These are phyloP conservation scores for Carex littledalei DNA, from an alignment of 176 grass and related monocot species.

Conservation along the genomic window DNA sequence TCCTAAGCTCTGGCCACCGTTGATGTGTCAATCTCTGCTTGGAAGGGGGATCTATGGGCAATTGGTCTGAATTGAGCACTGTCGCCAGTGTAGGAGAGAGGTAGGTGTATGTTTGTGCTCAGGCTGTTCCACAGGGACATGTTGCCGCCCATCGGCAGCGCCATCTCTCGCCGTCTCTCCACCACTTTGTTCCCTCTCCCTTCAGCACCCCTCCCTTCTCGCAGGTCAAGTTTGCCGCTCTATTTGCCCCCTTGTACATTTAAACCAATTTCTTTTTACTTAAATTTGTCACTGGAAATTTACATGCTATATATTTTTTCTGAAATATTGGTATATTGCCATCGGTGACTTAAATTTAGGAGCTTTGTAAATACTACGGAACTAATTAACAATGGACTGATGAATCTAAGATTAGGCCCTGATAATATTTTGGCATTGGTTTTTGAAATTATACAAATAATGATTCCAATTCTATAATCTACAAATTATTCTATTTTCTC, in stretches of 20 bases:
- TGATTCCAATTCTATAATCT: background rate
- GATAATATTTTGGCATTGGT: background rate
- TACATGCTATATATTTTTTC: background rate
- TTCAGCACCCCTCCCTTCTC: slow-evolving; percentile 39
- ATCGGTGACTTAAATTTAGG: background rate
- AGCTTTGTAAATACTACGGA: background rate
- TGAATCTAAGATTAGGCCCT: background rate
- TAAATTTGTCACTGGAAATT: background rate
- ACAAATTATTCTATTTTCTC: background rate
- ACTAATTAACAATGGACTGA: background rate
- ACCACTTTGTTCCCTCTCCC: slow-evolving; percentile 31
- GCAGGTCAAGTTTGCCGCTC: slow-evolving; percentile 24
- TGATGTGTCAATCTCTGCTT: background rate
- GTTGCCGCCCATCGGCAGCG: slow-evolving; percentile 3
- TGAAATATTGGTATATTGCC: background rate
- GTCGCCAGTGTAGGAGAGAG: background rate
- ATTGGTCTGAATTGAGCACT: background rate
- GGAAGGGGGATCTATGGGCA: background rate
- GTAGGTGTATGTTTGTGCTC: background rate
- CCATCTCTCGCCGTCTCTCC: slow-evolving; percentile 28
- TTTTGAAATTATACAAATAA: background rate
- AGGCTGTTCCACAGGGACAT: slow-evolving; percentile 23
- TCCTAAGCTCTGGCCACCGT: background rate
- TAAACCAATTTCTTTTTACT: background rate
- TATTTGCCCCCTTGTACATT: background rate